Conservation (phyloP, 371 early-diverging fungal species). For the Saksenaea oblongispora region DNA sequence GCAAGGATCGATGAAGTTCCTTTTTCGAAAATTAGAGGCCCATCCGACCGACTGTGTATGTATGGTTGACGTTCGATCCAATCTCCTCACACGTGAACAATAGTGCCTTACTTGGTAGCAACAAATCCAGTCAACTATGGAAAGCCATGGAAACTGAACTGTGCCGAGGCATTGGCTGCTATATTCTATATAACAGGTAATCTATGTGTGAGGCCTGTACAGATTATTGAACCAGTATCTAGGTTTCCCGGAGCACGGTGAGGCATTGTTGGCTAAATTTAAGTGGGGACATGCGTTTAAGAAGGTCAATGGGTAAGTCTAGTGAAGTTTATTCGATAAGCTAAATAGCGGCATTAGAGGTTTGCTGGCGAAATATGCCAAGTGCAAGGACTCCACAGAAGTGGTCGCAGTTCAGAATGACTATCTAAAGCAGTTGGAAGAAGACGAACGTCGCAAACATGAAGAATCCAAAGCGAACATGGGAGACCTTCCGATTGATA, state of each 20-base stretch:
- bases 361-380: slow-evolving; percentile 77
- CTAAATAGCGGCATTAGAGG: slow-evolving; percentile 37
- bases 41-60: slow-evolving; percentile 80
- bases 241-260: slow-evolving; percentile 83
- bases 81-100: not conserved
- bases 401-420: slow-evolving; percentile 85
- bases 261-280: slow-evolving; percentile 88
- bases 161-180: slow-evolving; percentile 99
- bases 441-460: slow-evolving; percentile 40
- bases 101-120: slow-evolving; percentile 97
- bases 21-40: slow-evolving; percentile 81
- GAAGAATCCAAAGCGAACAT: slow-evolving; percentile 5
- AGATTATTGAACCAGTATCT: not conserved
- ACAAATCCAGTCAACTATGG: slow-evolving; percentile 99
- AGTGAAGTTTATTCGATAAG: not conserved
- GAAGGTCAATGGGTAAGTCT: slow-evolving; percentile 68
- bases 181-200: slow-evolving; percentile 91
- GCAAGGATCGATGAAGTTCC: slow-evolving; percentile 96
- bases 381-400: slow-evolving; percentile 84
- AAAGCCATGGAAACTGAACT: slow-evolving; percentile 97
- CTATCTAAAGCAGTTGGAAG: slow-evolving; percentile 68
- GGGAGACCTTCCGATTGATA: slow-evolving; percentile 14
- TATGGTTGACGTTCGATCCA: not conserved
- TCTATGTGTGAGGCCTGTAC: slow-evolving; percentile 11
- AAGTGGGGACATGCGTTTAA: slow-evolving; percentile 97